Evolutionary conservation across 176 grass and related monocot species (phyloP).

Genomic region (Phragmites australis): DNA sequence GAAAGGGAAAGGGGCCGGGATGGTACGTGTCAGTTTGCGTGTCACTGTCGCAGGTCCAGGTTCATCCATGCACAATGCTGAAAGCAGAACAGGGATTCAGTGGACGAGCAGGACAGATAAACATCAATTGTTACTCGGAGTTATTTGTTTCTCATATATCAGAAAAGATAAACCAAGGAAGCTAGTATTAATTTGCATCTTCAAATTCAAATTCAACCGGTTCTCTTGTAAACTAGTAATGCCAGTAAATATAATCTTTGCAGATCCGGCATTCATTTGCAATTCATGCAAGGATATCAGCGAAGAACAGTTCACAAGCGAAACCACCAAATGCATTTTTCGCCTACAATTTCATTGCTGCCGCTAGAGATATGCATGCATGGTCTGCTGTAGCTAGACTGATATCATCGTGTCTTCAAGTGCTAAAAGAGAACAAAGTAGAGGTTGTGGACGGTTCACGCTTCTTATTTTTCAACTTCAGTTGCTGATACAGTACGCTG

Average conservation of each 20-base stretch:
- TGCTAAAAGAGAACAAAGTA: not conserved
- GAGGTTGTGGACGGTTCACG: not conserved
- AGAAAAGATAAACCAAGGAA: no score
- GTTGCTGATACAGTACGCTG: not conserved
- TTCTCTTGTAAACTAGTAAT: no score
- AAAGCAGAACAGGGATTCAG: no score
- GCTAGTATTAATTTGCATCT: no score
- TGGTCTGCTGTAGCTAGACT: not conserved
- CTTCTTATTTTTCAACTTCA: not conserved
- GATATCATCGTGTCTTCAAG: not conserved
- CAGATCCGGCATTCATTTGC: not conserved
- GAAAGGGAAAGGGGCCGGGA: no score
- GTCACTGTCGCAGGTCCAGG: no score
- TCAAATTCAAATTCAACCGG: no score
- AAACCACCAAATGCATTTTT: not conserved
- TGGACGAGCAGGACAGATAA: no score
- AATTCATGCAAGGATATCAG: not conserved
- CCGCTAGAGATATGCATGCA: not conserved
- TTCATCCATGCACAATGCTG: no score
- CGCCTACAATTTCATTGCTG: not conserved
- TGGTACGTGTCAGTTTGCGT: no score
- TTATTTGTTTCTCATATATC: no score
- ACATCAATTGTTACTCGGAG: no score
- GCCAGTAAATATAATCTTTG: not conserved
- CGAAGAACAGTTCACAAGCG: not conserved